Conservation (phyloP, 148 eudicot species). For the Rhododendron kiyosumense region DNA sequence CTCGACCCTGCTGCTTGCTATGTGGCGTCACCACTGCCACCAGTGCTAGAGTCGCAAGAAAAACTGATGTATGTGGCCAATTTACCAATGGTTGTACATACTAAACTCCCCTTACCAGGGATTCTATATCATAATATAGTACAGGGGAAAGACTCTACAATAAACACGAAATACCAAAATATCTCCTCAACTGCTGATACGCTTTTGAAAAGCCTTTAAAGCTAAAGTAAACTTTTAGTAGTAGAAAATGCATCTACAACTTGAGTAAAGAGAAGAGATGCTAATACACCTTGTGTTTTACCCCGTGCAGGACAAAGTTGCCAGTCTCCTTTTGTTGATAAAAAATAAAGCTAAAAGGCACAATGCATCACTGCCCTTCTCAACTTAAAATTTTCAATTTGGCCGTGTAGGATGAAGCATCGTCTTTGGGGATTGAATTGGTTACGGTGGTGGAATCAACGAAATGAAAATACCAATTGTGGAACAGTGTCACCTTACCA, state of each 20-base stretch:
- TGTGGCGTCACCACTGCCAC: slow-evolving; percentile 13
- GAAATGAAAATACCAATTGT: slow-evolving; percentile 9
- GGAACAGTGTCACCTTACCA: slow-evolving; percentile 25
- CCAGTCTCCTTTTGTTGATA: slow-evolving; percentile 49
- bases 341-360: slow-evolving; percentile 34
- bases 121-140: slow-evolving; percentile 23
- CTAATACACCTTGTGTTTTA: slow-evolving; percentile 62
- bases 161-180: slow-evolving; percentile 60
- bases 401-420: slow-evolving; percentile 32
- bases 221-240: slow-evolving; percentile 55
- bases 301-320: slow-evolving; percentile 43
- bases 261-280: slow-evolving; percentile 47
- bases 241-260: slow-evolving; percentile 40
- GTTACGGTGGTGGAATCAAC: slow-evolving; percentile 6
- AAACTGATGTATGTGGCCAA: slow-evolving; percentile 50
- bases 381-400: slow-evolving; percentile 45
- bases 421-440: slow-evolving; percentile 29
- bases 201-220: slow-evolving; percentile 57
- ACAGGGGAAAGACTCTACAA: slow-evolving; percentile 20
- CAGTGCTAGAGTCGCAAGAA: slow-evolving; percentile 56
- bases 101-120: slow-evolving; percentile 89
- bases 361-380: slow-evolving; percentile 34
- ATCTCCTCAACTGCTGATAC: slow-evolving; percentile 61
- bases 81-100: slow-evolving; percentile 52
- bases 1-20: too few species aligned